Evolutionary conservation across 768 basidiomycete species (phyloP), one percentile per base, ranked within the genome.

Genomic region (Rhodocollybia butyracea): DNA sequence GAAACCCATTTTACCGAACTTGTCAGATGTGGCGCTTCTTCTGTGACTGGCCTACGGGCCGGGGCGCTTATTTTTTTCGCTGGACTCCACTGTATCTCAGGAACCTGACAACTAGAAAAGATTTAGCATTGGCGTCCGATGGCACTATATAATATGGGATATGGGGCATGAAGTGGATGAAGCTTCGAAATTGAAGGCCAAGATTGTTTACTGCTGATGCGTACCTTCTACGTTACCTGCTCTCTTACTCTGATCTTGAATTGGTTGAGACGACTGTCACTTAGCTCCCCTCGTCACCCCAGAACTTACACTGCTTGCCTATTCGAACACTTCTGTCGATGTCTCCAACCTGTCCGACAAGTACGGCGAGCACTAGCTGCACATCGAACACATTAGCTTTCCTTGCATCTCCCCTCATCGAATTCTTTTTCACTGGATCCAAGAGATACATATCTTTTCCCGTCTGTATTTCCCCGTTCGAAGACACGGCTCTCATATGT

Each of bases 351-450:
- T 62, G 36, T 17, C 55, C 32, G 5, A 32, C 54, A 38, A 59
- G 57, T 64, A n/a, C 59, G 64, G 54, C 64, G 60, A 13, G 60
- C 52, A 3, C 29, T 55, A 8, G 7, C 0, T 41, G 51, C 7
- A 53, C 39, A 17, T 13, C 51, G 3, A 53, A 40, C 32, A 53
- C 41, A 4, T 30, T 53, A 13, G 7, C n/a, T 26, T 50, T 34
- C 32, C 22, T 26, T 24, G 39, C 0, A 55, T 55, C n/a, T 46
- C 62, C 51, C 71, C 6, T 79, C 79, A 1, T 71, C 79, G 11
- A 79, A 76, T 65, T 74, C 78, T 31, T 68, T 81, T 32, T 69
- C 73, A 0, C 69, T 82, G 31, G 80, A 80, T 55, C 72, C 79
- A 45, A 79, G 81, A 29, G 67, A 56, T 56, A 68, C 59, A 63